Percentiles rank a stretch among this genome's conserved stretches.
Conservation (phyloP, 441 rosid genomes). For the Dalechampia spathulata region DNA sequence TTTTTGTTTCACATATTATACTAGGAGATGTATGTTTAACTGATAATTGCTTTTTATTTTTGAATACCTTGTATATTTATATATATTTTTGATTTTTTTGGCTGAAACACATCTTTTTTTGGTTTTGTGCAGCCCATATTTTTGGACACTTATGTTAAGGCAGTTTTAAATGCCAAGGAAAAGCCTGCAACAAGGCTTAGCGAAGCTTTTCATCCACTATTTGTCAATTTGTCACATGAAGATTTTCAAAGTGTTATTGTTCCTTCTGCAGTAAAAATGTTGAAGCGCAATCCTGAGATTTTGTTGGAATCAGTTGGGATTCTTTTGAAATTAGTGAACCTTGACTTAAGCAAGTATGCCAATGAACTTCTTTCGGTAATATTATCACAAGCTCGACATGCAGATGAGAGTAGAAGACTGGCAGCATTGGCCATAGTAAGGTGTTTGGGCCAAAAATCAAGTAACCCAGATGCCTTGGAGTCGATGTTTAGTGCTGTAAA, state of each 20-base stretch:
- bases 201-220: slow-evolving; percentile 63
- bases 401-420: slow-evolving; percentile 83
- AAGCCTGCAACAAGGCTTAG: slow-evolving; percentile 55
- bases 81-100: slow-evolving; percentile 3
- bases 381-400: slow-evolving; percentile 77
- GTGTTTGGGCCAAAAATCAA: slow-evolving; percentile 74
- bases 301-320: slow-evolving; percentile 77
- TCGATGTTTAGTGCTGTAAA: slow-evolving; percentile 72
- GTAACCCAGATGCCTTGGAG: slow-evolving; percentile 90
- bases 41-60: no score
- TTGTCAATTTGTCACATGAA: slow-evolving; percentile 56
- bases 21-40: background rate
- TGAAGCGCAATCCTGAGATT: slow-evolving; percentile 98
- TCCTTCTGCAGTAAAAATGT: slow-evolving; percentile 85
- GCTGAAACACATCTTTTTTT: slow-evolving; percentile 9
- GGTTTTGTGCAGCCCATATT: slow-evolving; percentile 58
- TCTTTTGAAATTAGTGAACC: slow-evolving; percentile 57
- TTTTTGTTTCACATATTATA: slow-evolving; percentile 3
- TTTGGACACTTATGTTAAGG: slow-evolving; percentile 74
- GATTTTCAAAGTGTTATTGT: slow-evolving; percentile 73
- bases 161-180: slow-evolving; percentile 81
- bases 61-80: background rate
- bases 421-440: slow-evolving; percentile 64
- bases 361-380: slow-evolving; percentile 70
- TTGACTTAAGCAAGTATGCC: slow-evolving; percentile 93